Base-by-base conservation (phyloP, 2,329 filamentous ascomycete genomes). In the Trichoderma harzianum region DNA sequence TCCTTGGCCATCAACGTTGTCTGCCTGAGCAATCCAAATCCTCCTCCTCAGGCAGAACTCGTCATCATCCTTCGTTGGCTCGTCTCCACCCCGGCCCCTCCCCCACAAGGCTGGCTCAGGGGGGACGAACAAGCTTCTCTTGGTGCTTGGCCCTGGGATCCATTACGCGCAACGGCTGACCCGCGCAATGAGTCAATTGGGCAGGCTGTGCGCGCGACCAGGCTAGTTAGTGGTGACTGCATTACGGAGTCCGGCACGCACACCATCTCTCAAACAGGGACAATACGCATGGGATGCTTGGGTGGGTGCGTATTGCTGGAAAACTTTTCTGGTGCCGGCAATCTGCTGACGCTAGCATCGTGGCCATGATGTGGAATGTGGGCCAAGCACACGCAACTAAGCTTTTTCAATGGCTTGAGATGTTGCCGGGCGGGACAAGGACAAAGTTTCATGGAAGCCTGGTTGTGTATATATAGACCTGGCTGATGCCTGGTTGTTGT, bases 391-490 rank as follows among this genome's bases (percentile, higher is more conserved):
- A 51, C 53, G 51, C 18, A 39, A n/a, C 43, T 14, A 28, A 16
- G 63, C 43, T 18, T 26, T 57, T 26, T 24, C 7, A 36, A 34
- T 14, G 16, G 26, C 34, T 53, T 12, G 60, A 24, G 24, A 47
- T 63, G 47, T 34, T 24, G 32, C 24, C 26, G n/a, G 8, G 16
- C 61, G 12, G 43, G 43, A 14, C 8, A n/a, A 61, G 21, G n/a
- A 55, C 16, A 28, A 39, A 16, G 30, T 26, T 32, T 57, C 7
- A 10, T 5, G n/a, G 39, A 10, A 24, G 30, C 63, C 30, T 26
- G 21, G 51, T 67, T 16, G 55, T 62, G 55, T 62, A 71, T 71
- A 71, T 61, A 71, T 67, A 71, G 69, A 61, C 18, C 21, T 36
- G 10, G 63, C 51, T 61, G 69, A 71, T 71, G 69, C 69, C 69